Base-by-base conservation (phyloP, 257 asterid species). In the Jacaranda copaia region DNA sequence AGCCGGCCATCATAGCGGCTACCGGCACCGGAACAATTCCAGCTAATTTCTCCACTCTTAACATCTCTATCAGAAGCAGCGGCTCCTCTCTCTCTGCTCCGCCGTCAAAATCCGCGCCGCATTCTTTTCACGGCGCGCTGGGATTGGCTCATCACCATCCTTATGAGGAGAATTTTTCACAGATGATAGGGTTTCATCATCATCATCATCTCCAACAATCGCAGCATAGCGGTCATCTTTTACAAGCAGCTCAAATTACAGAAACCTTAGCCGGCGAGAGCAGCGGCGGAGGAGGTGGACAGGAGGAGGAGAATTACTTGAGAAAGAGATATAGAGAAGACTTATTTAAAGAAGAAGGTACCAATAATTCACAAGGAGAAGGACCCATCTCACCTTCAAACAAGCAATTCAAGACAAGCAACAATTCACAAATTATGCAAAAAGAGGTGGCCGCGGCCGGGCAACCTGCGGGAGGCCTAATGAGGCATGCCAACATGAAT, bases 11-110 rank as follows among this genome's bases (percentile, higher is more conserved):
- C 65, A 84, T 92, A 0, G 90, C 94, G n/a, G 86, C 97, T 68
- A 92, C 97, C 11, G 97, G 96, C 1, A 92, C 97, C 18, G 97
- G 97, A 8, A 91, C 96, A 3, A 89, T 91, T 32, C 97, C 97
- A 38, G 96, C 96, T 0, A 89, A 89, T 57, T 90, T 85, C 73
- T 85, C 93, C 2, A 83, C 93, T 0, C 90, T 90, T 0, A 92
- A 90, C 78, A 85, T 90, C 64, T 85, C 97, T 4, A 81, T 86
- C 35, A 81, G 97, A 2, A 89, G 94, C 88, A 86, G 93, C 78
- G 94, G 96, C 82, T 76, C 93, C 15, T 80, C 89, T 0, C 76
- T 88, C 3, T 85, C 92, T 5, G 93, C 93, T 14, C 97, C 89
- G 32, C 89, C 91, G 5, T 84, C 98, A 0, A 91, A 87, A 74